Evolutionary conservation across 257 asterid species (phyloP), one percentile per base, ranked within the genome.

Genomic region (Fraxinus cuspidata): DNA sequence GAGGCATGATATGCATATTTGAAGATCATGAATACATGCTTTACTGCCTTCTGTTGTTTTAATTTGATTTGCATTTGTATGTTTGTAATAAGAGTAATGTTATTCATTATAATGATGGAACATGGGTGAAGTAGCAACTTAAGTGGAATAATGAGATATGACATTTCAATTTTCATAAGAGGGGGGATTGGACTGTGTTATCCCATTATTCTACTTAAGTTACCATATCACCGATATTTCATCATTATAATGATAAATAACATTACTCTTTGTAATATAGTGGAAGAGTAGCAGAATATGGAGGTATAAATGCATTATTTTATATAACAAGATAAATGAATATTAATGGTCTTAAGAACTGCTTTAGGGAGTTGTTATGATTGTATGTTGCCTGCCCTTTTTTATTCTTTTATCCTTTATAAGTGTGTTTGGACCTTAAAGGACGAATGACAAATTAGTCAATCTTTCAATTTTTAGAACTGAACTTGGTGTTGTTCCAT

Each of bases 1-100:
- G 67, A 74, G 79, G 83, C 78, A 42, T 73, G 73, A 56, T 71
- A 0, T 74, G 28, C 73, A 19, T 37, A 71, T 66, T 28, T 68
- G 51, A 73, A 69, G n/a, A 67, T 74, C 16, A 38, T 42, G 53
- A 49, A 70, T 73, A 9, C 58, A 19, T 53, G 74, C 32, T 69
- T 35, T 42, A 75, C 73, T 56, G 15, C 56, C 70, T 51, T 71
- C 49, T 58, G 60, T 27, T 72, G 60, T 64, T 56, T 49, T 11
- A 16, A 58, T 64, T 69, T 16, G 29, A 51, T 37, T 58, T 10
- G 29, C 47, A 7, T 74, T 35, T 31, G n/a, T n/a, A 15, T 66
- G 71, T 42, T 27, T 44, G 1, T 37, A 31, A 31, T 31, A 31
- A 31, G 34, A 31, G 34, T 31, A 3, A 31, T 31, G 34, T 31